Evolutionary conservation across 1,139 yeast genomes (phyloP).

Genomic region (Scheffersomyces lignicola): DNA sequence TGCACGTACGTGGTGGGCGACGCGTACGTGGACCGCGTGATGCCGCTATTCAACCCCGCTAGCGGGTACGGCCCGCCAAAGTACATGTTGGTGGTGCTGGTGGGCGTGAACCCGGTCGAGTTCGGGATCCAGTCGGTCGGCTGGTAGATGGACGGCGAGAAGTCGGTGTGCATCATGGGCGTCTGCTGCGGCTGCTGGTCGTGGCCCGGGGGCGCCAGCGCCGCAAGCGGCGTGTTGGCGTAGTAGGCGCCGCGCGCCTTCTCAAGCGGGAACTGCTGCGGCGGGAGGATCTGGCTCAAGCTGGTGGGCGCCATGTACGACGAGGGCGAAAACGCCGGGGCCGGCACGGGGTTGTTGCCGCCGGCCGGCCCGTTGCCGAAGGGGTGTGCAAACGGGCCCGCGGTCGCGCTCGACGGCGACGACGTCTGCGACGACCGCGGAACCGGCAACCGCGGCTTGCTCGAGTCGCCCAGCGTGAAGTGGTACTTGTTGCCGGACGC

Average conservation of each 20-base stretch:
- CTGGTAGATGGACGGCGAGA: background rate
- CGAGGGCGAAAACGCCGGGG: background rate
- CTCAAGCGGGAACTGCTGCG: background rate
- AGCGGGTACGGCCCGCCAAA: background rate
- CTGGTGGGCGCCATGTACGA: background rate
- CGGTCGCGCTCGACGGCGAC: slow-evolving; percentile 46
- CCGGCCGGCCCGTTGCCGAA: slow-evolving; percentile 3
- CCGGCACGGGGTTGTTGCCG: background rate
- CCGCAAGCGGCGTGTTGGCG: background rate
- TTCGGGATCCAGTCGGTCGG: background rate
- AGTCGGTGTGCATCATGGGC: background rate
- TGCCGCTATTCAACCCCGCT: too few relatives aligned
- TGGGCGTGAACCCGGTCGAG: too few relatives aligned
- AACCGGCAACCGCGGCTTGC: slow-evolving; percentile 41
- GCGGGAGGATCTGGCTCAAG: background rate
- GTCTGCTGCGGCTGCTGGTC: slow-evolving; percentile 1
- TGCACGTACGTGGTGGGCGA: background rate
- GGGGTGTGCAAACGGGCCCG: slow-evolving; percentile 33
- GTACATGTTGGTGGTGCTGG: background rate
- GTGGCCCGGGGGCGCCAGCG: background rate
- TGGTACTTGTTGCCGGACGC: slow-evolving; percentile 15
- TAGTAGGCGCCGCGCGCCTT: too few relatives aligned
- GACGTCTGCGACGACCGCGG: slow-evolving; percentile 43
- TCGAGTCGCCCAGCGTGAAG: slow-evolving; percentile 36
- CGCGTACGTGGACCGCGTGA: background rate